Base-by-base conservation (phyloP, 306 rosid species). In the Dryas alaskensis region DNA sequence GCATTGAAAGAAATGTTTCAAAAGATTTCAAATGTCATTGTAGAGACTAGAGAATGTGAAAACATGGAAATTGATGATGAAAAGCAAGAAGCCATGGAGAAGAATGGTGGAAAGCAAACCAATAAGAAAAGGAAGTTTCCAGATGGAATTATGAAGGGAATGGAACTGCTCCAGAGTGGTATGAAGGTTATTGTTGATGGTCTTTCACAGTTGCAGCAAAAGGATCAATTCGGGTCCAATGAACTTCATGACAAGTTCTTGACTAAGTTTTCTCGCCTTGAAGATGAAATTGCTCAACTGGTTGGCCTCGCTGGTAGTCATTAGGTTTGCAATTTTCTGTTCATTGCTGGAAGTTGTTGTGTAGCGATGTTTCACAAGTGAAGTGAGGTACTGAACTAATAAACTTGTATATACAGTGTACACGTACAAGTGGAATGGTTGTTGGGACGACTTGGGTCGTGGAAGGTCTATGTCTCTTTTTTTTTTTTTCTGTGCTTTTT, bases 101-200 rank as follows among this genome's bases (percentile, higher is more conserved):
- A 7, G n/a, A 83, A 84, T 65, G 75, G 76, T 12, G 74, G 72
- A 61, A 81, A 70, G 75, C 86, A 75, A 67, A 60, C 79, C 77
- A 81, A 69, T 80, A 93, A 78, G 83, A 91, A 86, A 76, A 94
- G 96, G 78, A 94, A 91, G 78, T 80, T 94, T 80, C 91, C 87
- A 10, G 89, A 85, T 53, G 91, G 84, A 76, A 85, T 94, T 73
- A 69, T 82, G 73, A 78, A 79, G 81, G 98, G 98, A 55, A 77
- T 91, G 90, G 94, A 88, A 79, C 71, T 94, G 81, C 74, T 91
- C 63, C 86, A 84, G 81, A 81, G 73, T 50, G 96, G 96, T 69
- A 80, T 94, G 63, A 86, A 89, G 84, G 86, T 81, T 55, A 86
- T 94, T 71, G 81, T 87, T 31, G 88, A 86, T 13, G 89, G 94